Percentiles rank a stretch among this genome's conserved stretches.
These are phyloP conservation scores for Fraxinus paxiana DNA, from an alignment of 305 asterid species.

Conservation along the genomic window DNA sequence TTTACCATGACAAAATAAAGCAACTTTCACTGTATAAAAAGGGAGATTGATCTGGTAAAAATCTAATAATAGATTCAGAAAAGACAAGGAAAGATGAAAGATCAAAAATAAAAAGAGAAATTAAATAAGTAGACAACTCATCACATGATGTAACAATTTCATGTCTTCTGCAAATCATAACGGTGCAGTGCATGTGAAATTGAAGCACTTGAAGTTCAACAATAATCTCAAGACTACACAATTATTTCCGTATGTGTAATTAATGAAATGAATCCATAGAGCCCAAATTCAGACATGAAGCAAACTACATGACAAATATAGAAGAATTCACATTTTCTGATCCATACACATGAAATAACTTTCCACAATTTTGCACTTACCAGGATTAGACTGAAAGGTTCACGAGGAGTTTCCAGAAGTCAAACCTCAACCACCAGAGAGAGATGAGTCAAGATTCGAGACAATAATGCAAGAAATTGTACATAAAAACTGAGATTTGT, in stretches of 20 bases:
- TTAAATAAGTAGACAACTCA: not conserved
- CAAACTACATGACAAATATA: conserved; percentile 15
- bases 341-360: conserved; percentile 2
- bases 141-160: conserved; percentile 10
- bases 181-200: not conserved
- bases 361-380: not conserved
- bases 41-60: conserved; percentile 12
- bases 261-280: conserved; percentile 10
- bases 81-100: not conserved
- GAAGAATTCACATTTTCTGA: not conserved
- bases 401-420: conserved; percentile 10
- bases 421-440: conserved; percentile 26
- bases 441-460: conserved; percentile 10
- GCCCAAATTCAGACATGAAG: not conserved
- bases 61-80: not conserved
- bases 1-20: conserved; percentile 2
- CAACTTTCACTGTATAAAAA: not conserved
- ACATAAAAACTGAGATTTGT: conserved; percentile 6
- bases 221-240: conserved; percentile 5
- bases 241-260: conserved; percentile 15
- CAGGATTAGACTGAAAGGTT: not conserved
- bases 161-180: not conserved
- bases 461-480: not conserved
- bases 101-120: conserved; percentile 3
- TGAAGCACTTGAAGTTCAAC: not conserved